Conservation (phyloP, 2,329 filamentous ascomycete species). For the Madurella fahalii region DNA sequence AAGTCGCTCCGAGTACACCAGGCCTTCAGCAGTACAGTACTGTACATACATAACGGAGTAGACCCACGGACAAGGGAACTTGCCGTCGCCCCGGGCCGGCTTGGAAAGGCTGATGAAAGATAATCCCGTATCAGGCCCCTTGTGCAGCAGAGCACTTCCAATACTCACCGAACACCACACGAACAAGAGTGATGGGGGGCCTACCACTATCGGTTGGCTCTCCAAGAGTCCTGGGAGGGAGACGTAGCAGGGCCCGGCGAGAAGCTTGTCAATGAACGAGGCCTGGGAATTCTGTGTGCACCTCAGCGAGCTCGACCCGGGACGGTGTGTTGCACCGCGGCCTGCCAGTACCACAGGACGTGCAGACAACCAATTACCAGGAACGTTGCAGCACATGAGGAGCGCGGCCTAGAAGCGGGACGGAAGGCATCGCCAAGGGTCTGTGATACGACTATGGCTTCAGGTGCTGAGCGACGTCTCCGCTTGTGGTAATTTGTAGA, state of each 20-base stretch:
- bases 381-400: conserved; percentile 1
- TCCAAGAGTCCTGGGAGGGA: conserved; percentile 2
- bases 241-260: not conserved
- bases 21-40: no score
- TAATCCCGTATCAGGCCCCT: no score
- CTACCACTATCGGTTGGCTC: conserved; percentile 5
- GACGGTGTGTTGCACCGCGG: conserved; percentile 10
- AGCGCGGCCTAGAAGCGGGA: not conserved
- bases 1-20: not conserved
- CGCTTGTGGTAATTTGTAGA: no score
- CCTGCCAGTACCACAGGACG: not conserved
- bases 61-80: no score
- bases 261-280: not conserved
- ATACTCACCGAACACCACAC: not conserved
- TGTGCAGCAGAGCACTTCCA: no score
- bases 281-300: not conserved
- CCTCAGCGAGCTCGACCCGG: not conserved
- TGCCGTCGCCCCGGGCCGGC: no score
- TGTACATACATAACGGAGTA: no score
- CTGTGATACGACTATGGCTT: conserved; percentile 3
- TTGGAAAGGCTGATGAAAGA: no score
- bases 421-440: conserved; percentile 6
- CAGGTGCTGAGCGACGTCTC: not conserved
- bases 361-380: not conserved
- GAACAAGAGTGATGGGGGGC: not conserved